phyloP scores from a whole-genome alignment of 805 yeast genomes.

The Myxozyma kluyveri region DNA sequence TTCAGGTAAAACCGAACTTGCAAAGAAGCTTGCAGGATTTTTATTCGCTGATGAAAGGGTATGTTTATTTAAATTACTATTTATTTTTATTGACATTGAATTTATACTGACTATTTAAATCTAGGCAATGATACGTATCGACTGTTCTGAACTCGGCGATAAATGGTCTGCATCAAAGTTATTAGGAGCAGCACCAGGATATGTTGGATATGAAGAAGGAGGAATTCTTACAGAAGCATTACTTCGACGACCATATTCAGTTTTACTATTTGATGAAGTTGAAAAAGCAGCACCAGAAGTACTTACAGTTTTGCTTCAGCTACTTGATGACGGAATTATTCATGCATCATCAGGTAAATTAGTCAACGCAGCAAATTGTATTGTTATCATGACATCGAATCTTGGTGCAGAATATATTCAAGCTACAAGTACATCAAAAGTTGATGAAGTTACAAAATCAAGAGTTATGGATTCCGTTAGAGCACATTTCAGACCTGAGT shows the following conservation, averaged over 20 bases:
- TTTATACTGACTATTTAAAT: neutral
- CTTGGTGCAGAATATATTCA: conserved; percentile 90
- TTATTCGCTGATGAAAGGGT: conserved; percentile 85
- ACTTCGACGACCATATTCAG: conserved; percentile 89
- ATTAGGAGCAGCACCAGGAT: conserved; percentile 96
- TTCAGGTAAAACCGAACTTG: conserved; percentile 97
- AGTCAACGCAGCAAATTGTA: conserved; percentile 87
- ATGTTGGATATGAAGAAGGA: conserved; percentile 96
- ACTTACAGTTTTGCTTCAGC: conserved; percentile 82
- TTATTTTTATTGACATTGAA: neutral
- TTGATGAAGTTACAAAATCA: conserved; percentile 67
- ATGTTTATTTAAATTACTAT: neutral
- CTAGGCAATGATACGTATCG: conserved; percentile 88
- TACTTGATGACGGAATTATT: conserved; percentile 94
- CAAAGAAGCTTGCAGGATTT: conserved; percentile 94
- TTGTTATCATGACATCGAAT: conserved; percentile 94
- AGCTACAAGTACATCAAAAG: conserved; percentile 54
- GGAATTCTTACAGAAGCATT: conserved; percentile 93
- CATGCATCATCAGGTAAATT: conserved; percentile 93
- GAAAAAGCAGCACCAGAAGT: conserved; percentile 99
- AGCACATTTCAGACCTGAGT: conserved; percentile 94
- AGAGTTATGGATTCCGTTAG: conserved; percentile 81
- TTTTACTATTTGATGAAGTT: conserved; percentile 93
- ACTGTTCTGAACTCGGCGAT: conserved; percentile 93
- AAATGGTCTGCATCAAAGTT: conserved; percentile 94